phyloP scores from a whole-genome alignment of 129 eudicot species.

The Cynara cardunculus region DNA sequence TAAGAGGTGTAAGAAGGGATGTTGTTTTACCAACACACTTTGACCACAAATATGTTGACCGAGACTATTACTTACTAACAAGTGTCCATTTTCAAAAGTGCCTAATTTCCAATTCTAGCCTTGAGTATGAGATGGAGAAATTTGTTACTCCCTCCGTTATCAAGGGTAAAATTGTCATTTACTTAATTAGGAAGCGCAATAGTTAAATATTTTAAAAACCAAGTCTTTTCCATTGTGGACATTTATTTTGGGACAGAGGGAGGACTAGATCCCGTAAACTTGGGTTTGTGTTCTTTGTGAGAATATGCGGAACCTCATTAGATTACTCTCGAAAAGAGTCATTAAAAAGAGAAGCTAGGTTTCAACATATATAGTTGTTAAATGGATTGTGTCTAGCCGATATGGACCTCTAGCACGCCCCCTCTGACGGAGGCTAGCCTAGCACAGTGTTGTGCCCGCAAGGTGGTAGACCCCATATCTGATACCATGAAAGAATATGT shows the following conservation, averaged over 20 bases:
- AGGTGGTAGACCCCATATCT: too few relatives aligned
- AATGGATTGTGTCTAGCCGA: too few relatives aligned
- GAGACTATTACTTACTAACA: neutral
- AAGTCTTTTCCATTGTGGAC: neutral
- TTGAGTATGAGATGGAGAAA: neutral
- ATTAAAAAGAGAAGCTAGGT: too few relatives aligned
- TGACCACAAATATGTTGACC: neutral
- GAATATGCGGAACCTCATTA: too few relatives aligned
- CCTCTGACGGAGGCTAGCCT: too few relatives aligned
- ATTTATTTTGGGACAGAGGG: neutral
- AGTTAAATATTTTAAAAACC: neutral
- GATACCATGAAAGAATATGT: too few relatives aligned
- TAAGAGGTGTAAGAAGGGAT: neutral
- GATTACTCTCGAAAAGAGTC: too few relatives aligned
- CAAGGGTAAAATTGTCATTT: neutral
- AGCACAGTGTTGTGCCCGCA: too few relatives aligned
- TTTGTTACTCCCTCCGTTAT: neutral
- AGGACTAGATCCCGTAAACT: neutral
- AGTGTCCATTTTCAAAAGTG: neutral
- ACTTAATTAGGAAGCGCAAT: neutral
- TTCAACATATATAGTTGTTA: too few relatives aligned
- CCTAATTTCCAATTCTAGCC: neutral
- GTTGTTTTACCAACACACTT: neutral
- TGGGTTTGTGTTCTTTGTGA: neutral
- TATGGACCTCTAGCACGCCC: too few relatives aligned